These are phyloP conservation scores for Fragaria ananassa DNA, from an alignment of 306 rosid species.

Conservation along the genomic window DNA sequence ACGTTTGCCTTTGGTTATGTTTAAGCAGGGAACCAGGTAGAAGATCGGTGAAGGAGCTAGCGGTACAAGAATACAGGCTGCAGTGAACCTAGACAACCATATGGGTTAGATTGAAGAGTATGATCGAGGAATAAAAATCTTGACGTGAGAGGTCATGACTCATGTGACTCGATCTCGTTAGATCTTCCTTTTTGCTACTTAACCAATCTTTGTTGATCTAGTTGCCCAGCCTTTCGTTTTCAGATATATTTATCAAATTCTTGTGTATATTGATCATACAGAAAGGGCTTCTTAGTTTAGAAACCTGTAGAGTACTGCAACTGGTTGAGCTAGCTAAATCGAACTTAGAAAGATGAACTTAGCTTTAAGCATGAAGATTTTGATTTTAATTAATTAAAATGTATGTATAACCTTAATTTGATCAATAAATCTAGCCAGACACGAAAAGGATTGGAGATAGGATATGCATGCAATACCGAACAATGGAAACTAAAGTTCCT, in stretches of 20 bases:
- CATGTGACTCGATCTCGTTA: neutral
- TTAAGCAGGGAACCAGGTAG: neutral
- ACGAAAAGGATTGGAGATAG: neutral
- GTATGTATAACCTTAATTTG: neutral
- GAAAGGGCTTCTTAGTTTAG: neutral
- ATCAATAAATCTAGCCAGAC: neutral
- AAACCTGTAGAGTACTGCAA: neutral
- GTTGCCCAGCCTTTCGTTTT: constrained; percentile 8
- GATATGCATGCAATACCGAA: neutral
- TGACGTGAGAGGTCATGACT: neutral
- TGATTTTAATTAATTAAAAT: neutral
- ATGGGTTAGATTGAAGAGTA: constrained; percentile 3
- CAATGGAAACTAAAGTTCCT: neutral
- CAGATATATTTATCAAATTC: neutral
- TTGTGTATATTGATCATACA: neutral
- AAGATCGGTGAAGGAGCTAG: neutral
- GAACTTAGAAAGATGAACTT: too few species aligned
- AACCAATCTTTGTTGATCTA: neutral
- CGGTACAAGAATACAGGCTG: neutral
- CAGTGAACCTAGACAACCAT: constrained; percentile 19
- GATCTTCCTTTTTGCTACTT: neutral
- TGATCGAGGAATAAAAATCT: neutral
- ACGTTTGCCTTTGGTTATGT: neutral
- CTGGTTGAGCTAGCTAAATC: neutral
- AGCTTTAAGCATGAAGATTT: neutral